Conservation (phyloP, 148 eudicot genomes). For the Chenopodium berlandieri region DNA sequence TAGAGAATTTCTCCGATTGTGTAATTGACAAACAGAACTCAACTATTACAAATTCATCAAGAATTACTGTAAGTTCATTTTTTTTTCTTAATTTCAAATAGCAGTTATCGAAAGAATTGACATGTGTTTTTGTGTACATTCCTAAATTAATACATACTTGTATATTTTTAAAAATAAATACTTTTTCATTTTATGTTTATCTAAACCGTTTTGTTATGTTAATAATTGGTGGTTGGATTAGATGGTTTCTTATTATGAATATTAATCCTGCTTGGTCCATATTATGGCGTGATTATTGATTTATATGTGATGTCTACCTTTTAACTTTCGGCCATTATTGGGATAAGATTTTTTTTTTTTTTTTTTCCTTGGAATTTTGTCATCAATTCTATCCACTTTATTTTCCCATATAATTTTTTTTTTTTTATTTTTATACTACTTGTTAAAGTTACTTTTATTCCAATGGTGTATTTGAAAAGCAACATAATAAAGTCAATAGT, state of each 20-base stretch:
- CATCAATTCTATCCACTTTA: not conserved
- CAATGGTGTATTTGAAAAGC: no score
- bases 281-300: not conserved
- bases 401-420: not conserved
- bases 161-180: no score
- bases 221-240: not conserved
- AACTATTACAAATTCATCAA: slow-evolving; percentile 47
- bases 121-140: no score
- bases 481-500: no score
- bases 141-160: no score
- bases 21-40: slow-evolving; percentile 36
- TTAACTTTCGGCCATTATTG: not conserved
- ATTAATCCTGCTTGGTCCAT: not conserved
- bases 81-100: not conserved
- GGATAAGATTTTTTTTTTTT: no score
- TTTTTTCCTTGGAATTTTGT: not conserved
- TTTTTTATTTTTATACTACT: no score
- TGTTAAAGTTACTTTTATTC: not conserved
- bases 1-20: slow-evolving; percentile 50
- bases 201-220: no score
- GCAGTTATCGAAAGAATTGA: not conserved
- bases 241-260: not conserved
- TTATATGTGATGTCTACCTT: not conserved
- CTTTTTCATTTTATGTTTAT: no score
- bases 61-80: slow-evolving; percentile 49